Base-by-base conservation (phyloP, 164 flowering plant species). In the Umbilicus rupestris region DNA sequence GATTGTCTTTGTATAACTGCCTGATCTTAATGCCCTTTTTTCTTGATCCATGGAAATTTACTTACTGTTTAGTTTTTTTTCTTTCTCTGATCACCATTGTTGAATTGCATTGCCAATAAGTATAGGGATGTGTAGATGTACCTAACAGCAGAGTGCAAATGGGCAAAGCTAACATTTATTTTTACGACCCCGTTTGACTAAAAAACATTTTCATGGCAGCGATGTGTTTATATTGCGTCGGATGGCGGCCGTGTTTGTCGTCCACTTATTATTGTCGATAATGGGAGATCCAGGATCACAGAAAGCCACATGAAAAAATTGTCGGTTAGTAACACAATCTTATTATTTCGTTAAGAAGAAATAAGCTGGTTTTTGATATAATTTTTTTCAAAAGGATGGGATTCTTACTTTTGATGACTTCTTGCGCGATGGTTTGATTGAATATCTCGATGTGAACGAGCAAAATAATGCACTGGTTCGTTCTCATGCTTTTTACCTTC, bases 201-300 rank as follows among this genome's bases (percentile, higher is more conserved):
- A 41, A 12, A 41, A 52, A 52, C 24, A 30, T 24, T 4, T 69
- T 9, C 65, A 15, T 76, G 62, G 76, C 92, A 95, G 97, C 75
- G 71, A n/a, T 87, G 94, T 79, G 89, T 95, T 69, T 86, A 95
- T 71, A 76, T 95, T 75, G 99, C 97, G 69, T 90, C 97, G 35
- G 99, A 95, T 87, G 99, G 97, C 44, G 97, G 99, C 29, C 92
- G 99, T 64, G 99, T 95, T 68, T 92, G 97, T 72, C 97, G 99
- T 67, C 99, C 99, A 42, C 92, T 95, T 74, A 92, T 95, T 42
- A 90, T 95, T 75, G 99, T 92, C 70, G 97, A 92, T 68, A 88
- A 82, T 42, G 99, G 99, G 28, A 70, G 85, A 72, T 90, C 99
- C 39, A 82, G 92, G 78, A 79, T 95, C 68, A 90, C 90, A 70